Evolutionary conservation across 1,284 basidiomycete genomes (phyloP), one percentile per base, ranked within the genome.

Genomic region (Wolfiporia cocos): DNA sequence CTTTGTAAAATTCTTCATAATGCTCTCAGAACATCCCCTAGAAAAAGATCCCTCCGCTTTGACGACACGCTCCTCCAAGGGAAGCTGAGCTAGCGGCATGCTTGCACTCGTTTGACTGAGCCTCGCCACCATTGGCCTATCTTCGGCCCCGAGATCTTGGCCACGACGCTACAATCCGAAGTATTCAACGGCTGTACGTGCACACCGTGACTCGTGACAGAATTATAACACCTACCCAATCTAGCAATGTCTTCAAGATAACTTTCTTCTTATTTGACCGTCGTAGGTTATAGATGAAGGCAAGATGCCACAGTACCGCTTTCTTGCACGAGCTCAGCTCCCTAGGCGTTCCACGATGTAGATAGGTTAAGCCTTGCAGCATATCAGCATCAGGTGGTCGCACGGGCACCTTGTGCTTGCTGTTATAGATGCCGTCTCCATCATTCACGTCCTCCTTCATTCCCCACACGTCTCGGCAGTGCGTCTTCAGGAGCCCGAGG

Each of bases 381-480:
- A 28, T 28, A 14, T 28, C 26, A 28, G 26, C 14, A 14, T 28
- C 26, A 14, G 26, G 14, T 14, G 26, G 26, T 28, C 26, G 26
- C 14, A 14, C 9, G 7, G 26, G 26, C 7, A 28, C 26, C 7
- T 28, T 28, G 26, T 14, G 26, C 7, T 7, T 14, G 14, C 14
- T 7, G 14, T 9, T 14, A 28, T 28, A 28, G 9, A 28, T 28
- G 9, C 26, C 26, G 14, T 28, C 26, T 14, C 26, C 26, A 28
- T 28, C 26, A 9, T 28, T 14, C 26, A 28, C 26, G 7, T 28
- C 26, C 7, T 47, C 32, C 35, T 58, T 51, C 31, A 66, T 55
- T 2, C 56, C 49, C 46, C 60, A 62, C 7, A 64, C 39, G 1
- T 43, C 34, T 4, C 55, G 46, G 34, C 48, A 49, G 37, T 67